A percentile compares a stretch with the other conserved stretches of the same genome.
Conservation (phyloP, 805 yeast genomes). For the Saturnispora quitensis region DNA sequence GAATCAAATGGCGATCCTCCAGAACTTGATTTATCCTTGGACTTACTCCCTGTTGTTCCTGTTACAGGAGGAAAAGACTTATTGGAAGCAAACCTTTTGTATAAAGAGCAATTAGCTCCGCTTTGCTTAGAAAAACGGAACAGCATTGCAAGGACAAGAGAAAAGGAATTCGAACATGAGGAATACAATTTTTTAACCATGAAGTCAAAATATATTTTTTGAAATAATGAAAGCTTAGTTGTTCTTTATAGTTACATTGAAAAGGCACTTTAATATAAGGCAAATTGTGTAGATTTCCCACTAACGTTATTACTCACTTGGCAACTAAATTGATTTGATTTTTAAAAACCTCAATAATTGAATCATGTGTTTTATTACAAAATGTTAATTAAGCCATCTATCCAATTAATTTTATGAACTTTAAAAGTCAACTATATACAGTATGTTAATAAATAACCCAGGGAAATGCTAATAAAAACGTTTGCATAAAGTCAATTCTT, state of each 20-base stretch:
- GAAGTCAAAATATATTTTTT: too few species aligned
- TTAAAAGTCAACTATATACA: not conserved
- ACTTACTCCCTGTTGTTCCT: not conserved
- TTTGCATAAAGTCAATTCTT: slow-evolving; percentile 24
- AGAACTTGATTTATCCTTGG: not conserved
- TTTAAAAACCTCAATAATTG: not conserved
- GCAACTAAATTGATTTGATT: not conserved
- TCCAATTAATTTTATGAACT: not conserved
- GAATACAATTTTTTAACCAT: not conserved
- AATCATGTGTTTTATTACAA: not conserved
- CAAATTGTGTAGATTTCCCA: too few species aligned
- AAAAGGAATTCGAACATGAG: not conserved
- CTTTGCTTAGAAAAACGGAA: not conserved
- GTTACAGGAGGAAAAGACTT: slow-evolving; percentile 1
- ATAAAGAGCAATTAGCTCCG: not conserved
- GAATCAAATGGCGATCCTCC: slow-evolving; percentile 14
- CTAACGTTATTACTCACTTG: not conserved
- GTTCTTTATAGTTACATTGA: not conserved
- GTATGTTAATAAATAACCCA: not conserved
- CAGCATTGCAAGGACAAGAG: not conserved
- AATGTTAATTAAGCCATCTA: not conserved
- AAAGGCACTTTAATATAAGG: not conserved
- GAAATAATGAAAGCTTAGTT: not conserved
- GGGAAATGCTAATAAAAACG: not conserved
- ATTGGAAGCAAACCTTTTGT: not conserved